Conservation (phyloP, 805 yeast genomes). For the Diddensiella transvaalensis region DNA sequence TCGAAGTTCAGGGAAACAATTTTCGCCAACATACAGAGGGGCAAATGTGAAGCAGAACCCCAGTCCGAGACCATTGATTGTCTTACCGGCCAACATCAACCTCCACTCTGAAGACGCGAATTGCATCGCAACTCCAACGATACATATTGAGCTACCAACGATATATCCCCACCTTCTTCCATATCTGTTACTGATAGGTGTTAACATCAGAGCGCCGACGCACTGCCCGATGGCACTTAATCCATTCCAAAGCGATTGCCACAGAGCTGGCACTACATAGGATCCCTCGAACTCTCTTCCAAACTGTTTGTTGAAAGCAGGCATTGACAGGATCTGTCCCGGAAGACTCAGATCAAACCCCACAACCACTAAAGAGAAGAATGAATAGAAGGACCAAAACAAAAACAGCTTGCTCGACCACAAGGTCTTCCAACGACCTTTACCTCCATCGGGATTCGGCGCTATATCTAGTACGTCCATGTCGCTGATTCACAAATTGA, state of each 20-base stretch:
- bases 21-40: conserved; percentile 7
- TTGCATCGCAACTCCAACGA: conserved; percentile 4
- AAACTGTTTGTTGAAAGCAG: conserved; percentile 40
- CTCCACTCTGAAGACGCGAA: conserved; percentile 8
- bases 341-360: too few species aligned
- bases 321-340: too few species aligned
- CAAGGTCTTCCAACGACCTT: too few species aligned
- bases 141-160: too few species aligned
- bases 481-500: too few species aligned
- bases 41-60: conserved; percentile 11
- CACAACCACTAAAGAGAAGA: too few species aligned
- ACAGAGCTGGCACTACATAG: conserved; percentile 35
- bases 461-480: too few species aligned
- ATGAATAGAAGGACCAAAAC: too few species aligned
- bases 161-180: too few species aligned
- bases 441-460: too few species aligned
- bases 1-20: conserved; percentile 1
- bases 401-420: too few species aligned
- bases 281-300: conserved; percentile 30
- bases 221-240: conserved; percentile 6
- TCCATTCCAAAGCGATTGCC: conserved; percentile 29
- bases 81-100: conserved; percentile 9
- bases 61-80: conserved; percentile 6
- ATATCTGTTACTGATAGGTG: background rate
- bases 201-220: conserved; percentile 3